A percentile compares a stretch with the other conserved stretches of the same genome.
Conservation (phyloP, 2,329 filamentous ascomycete genomes). For the Allantophomopsis cytisporea region DNA sequence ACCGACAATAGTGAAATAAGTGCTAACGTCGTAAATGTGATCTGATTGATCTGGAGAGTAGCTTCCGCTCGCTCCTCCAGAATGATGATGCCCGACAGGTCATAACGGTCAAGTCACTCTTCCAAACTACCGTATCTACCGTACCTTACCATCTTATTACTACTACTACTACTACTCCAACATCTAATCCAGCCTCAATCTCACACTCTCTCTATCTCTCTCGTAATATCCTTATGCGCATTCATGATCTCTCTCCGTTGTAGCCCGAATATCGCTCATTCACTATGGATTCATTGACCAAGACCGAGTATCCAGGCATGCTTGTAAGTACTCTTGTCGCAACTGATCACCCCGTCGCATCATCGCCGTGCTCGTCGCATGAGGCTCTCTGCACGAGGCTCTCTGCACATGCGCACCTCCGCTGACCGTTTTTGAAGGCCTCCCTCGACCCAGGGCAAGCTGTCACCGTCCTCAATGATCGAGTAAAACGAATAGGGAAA, state of each 20-base stretch:
- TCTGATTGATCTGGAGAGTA: too few species aligned
- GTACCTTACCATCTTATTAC: too few species aligned
- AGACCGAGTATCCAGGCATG: conserved; percentile 86
- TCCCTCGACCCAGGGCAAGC: conserved; percentile 72
- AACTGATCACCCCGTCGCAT: conserved; percentile 3
- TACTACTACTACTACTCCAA: too few species aligned
- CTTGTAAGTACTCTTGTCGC: conserved; percentile 51
- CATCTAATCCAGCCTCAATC: too few species aligned
- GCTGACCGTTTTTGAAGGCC: conserved; percentile 36
- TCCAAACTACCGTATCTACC: too few species aligned
- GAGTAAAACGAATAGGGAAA: conserved; percentile 74
- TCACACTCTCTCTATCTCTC: not conserved
- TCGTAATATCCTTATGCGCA: not conserved
- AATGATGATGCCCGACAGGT: too few species aligned
- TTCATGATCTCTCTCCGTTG: not conserved
- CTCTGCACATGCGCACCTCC: conserved; percentile 5
- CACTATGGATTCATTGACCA: conserved; percentile 62
- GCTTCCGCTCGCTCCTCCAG: too few species aligned
- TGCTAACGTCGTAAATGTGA: too few species aligned
- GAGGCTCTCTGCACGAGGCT: conserved; percentile 2
- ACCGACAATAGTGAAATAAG: too few species aligned
- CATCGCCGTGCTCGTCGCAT: conserved; percentile 3
- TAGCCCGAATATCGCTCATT: conserved; percentile 9
- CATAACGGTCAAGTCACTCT: too few species aligned
- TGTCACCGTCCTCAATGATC: conserved; percentile 69